A percentile compares a stretch with the other conserved stretches of the same genome.
These are phyloP conservation scores for Clathrospora elynae DNA, from an alignment of 2,329 filamentous ascomycete genomes.

Conservation along the genomic window DNA sequence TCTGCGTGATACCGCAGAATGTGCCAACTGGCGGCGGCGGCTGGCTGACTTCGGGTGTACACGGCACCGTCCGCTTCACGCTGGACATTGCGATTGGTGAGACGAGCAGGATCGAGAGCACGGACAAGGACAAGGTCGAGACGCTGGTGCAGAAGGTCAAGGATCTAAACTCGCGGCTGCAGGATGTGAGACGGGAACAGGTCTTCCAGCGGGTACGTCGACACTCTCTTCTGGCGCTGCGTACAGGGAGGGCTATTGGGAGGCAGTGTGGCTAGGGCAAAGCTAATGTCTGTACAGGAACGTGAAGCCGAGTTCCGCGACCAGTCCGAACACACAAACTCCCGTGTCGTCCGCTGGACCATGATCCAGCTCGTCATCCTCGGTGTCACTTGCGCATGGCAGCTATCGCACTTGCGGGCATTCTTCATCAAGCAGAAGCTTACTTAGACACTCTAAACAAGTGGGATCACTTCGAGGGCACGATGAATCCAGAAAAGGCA, in stretches of 20 bases:
- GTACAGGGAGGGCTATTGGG: background rate
- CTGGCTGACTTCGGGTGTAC: conserved; percentile 71
- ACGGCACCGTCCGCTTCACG: conserved; percentile 80
- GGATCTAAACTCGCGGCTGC: conserved; percentile 84
- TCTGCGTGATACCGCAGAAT: conserved; percentile 89
- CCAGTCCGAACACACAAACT: conserved; percentile 92
- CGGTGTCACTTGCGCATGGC: conserved; percentile 90
- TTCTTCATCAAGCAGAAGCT: conserved; percentile 99
- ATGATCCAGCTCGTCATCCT: conserved; percentile 85
- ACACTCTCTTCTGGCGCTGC: background rate
- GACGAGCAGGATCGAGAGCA: conserved; percentile 89
- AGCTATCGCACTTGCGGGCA: conserved; percentile 88
- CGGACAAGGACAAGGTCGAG: conserved; percentile 89
- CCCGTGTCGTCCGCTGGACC: conserved; percentile 91
- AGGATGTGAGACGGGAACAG: conserved; percentile 91
- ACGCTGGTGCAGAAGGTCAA: conserved; percentile 86
- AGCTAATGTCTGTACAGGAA: conserved; percentile 65
- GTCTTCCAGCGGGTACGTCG: conserved; percentile 84
- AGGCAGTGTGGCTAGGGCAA: conserved; percentile 17
- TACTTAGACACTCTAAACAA: conserved; percentile 71
- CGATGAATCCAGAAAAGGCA: no score
- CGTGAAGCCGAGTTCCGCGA: conserved; percentile 97
- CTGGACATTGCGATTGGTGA: conserved; percentile 94
- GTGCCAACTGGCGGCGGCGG: conserved; percentile 67
- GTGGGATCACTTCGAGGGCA: no score